A percentile compares a stretch with the other conserved stretches of the same genome.
Evolutionary conservation across 176 grass and related monocot species (phyloP).

Genomic region (Lolium perenne): DNA sequence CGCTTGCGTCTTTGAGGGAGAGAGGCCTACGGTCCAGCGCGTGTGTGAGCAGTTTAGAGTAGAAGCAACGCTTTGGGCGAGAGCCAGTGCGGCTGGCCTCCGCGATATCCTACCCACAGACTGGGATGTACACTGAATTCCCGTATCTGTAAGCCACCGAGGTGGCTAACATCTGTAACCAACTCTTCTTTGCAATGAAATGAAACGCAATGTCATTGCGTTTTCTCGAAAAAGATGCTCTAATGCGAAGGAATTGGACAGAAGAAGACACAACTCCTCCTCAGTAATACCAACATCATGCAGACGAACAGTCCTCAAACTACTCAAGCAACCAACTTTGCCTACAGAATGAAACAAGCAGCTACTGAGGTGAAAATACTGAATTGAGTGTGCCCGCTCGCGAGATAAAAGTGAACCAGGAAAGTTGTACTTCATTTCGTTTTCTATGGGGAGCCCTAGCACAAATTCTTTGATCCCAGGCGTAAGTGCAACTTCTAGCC

Average conservation of each 20-base stretch:
- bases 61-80: too few species aligned
- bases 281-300: conserved; percentile 25
- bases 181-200: too few species aligned
- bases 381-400: conserved; percentile 14
- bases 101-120: too few species aligned
- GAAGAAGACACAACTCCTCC: conserved; percentile 23
- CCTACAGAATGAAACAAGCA: conserved; percentile 14
- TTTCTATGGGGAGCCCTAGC: background rate
- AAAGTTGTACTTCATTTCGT: conserved; percentile 21
- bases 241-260: conserved; percentile 23
- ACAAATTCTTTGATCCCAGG: conserved; percentile 23
- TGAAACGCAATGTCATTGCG: too few species aligned
- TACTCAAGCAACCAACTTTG: conserved; percentile 8
- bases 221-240: too few species aligned
- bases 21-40: too few species aligned
- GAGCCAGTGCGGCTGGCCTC: too few species aligned
- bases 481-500: conserved; percentile 28
- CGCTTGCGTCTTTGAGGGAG: too few species aligned
- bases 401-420: conserved; percentile 18
- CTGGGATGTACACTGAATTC: too few species aligned
- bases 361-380: conserved; percentile 14
- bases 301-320: conserved; percentile 15
- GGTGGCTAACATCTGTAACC: too few species aligned
- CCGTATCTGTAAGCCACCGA: too few species aligned
- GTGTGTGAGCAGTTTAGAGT: too few species aligned